Evolutionary conservation across 2,329 filamentous ascomycete genomes (phyloP), one percentile per base, ranked within the genome.

Genomic region (Fusarium napiforme): DNA sequence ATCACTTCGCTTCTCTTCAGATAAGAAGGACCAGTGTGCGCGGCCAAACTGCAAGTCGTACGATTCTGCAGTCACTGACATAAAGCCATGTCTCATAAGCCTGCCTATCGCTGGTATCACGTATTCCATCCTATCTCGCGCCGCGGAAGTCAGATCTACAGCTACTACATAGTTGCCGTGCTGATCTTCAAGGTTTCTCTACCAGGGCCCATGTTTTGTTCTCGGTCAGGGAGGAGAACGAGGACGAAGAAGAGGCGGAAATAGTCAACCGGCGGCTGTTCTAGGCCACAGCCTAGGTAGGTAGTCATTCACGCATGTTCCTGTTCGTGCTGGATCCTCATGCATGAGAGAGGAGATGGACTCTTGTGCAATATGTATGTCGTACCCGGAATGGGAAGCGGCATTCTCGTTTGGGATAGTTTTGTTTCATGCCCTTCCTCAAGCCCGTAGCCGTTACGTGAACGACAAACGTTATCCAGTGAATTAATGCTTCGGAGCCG

Each of bases 81-180:
- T 46, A 46, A 72, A 72, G 47, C 73, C 69, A 75, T 75, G 66
- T 73, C 72, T 68, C 59, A 68, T 26, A 45, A 60, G 42, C 37
- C 23, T 40, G 65, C 36, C 26, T 55, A 55, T 55, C 50, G 36
- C 50, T 55, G 23, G 19, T 58, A 28, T 59, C 42, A 50, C 40
- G 32, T 50, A 50, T 37, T 21, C 56, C 23, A 15, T 50, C 59
- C 58, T 69, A 65, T 70, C 55, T 68, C n/a, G 37, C 53, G 59
- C 40, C 26, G 43, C 30, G 39, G 32, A 57, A 57, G 57, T 42
- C 55, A 64, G 66, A 69, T 65, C 67, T 69, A 60, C 66, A 52
- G 46, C 32, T 57, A 47, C 46, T 67, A 47, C 50, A 37, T 70
- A 52, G 57, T 43, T 72, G 64, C 53, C 53, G 66, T 66, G 60